A percentile compares a stretch with the other conserved stretches of the same genome.
Conservation (phyloP, 495 filamentous ascomycete genomes). For the Podospora comata region DNA sequence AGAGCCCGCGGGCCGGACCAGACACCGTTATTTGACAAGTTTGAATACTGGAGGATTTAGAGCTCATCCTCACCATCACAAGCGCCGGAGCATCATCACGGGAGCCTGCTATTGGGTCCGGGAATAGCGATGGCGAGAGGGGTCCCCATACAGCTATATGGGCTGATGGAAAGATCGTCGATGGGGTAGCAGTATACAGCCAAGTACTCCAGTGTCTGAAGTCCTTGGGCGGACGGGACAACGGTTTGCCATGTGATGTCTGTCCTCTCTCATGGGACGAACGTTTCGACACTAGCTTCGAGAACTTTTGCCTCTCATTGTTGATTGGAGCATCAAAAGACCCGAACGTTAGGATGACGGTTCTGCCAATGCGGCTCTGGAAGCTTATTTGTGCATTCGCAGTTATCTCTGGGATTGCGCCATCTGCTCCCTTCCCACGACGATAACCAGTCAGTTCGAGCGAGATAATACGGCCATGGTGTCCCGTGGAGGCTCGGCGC, state of each 20-base stretch:
- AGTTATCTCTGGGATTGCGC: background rate
- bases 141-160: background rate
- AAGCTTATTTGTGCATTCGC: background rate
- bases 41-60: background rate
- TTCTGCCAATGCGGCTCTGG: background rate
- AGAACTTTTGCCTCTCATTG: background rate
- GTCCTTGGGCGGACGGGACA: background rate
- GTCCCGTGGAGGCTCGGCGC: no score
- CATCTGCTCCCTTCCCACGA: background rate
- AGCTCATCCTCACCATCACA: background rate
- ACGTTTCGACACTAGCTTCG: background rate
- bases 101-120: background rate
- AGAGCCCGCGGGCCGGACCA: constrained; percentile 6
- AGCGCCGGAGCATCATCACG: background rate
- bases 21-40: background rate
- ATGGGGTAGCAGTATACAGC: background rate
- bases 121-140: background rate
- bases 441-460: background rate
- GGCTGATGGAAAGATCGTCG: background rate
- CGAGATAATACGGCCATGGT: background rate
- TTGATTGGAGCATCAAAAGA: background rate
- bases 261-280: background rate
- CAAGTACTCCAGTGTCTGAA: background rate
- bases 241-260: background rate
- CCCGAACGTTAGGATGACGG: background rate